Conservation (phyloP, 202 grass and related monocot species). For the Thinopyrum obtusiflorum region DNA sequence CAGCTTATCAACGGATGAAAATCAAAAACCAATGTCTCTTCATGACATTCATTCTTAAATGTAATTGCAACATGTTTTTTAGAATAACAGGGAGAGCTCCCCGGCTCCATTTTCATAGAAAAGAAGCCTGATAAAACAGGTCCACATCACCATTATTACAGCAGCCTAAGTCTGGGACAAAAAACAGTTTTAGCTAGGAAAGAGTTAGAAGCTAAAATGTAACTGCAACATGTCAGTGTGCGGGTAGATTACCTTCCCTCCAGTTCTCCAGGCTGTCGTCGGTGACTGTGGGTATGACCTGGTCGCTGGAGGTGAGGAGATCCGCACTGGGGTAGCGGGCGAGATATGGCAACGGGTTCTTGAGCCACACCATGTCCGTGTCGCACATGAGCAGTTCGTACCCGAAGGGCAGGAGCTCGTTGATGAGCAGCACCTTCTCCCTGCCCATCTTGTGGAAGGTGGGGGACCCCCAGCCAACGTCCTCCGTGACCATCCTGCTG, state of each 20-base stretch:
- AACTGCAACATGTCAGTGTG: background rate
- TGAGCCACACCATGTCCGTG: conserved; percentile 99
- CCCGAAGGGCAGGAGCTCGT: conserved; percentile 77
- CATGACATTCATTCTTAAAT: background rate
- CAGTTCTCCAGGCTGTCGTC: conserved; percentile 93
- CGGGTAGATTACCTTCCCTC: conserved; percentile 69
- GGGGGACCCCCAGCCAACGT: conserved; percentile 90
- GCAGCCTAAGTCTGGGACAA: too few relatives aligned
- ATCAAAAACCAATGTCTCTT: conserved; percentile 11
- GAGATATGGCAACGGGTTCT: conserved; percentile 88
- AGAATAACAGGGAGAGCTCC: too few relatives aligned
- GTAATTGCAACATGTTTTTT: background rate
- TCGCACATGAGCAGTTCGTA: conserved; percentile 97
- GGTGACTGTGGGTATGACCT: conserved; percentile 87
- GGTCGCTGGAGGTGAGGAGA: conserved; percentile 92
- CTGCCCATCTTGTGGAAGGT: conserved; percentile 99
- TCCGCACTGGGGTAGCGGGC: conserved; percentile 82
- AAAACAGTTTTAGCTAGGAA: too few relatives aligned
- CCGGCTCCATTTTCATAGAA: too few relatives aligned
- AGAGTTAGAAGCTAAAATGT: background rate
- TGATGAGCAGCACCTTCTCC: conserved; percentile 96
- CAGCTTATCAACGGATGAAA: background rate
- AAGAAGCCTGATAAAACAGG: too few relatives aligned
- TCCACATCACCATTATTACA: too few relatives aligned
- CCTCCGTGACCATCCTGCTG: conserved; percentile 84